Conservation (phyloP, 257 asterid species). For the Gentiana straminea region DNA sequence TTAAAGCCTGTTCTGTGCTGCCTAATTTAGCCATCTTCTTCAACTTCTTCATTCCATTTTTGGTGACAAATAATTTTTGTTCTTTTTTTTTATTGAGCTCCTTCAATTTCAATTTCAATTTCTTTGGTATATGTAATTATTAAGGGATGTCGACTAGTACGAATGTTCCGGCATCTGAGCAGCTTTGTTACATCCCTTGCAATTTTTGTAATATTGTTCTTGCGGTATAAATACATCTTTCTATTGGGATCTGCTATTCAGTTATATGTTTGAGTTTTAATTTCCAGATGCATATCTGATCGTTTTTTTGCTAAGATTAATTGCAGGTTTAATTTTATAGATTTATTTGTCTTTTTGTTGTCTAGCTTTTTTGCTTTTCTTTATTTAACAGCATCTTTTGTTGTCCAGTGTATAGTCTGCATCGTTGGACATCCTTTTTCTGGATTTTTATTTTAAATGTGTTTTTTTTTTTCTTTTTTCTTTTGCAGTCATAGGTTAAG, state of each 20-base stretch:
- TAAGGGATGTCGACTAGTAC: constrained; percentile 28
- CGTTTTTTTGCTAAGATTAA: constrained; percentile 5
- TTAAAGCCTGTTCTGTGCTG: not conserved
- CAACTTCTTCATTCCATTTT: not conserved
- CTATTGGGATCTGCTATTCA: constrained; percentile 28
- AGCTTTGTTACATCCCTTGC: constrained; percentile 88
- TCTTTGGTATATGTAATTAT: not conserved
- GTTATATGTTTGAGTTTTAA: not conserved
- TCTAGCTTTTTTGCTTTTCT: constrained; percentile 14
- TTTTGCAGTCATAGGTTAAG: constrained; percentile 41
- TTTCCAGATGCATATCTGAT: constrained; percentile 4
- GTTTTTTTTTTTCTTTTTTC: constrained; percentile 15
- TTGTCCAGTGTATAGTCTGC: constrained; percentile 45
- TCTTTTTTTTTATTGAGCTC: not conserved
- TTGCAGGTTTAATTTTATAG: constrained; percentile 6
- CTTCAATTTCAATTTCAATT: not conserved
- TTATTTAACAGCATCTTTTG: not conserved
- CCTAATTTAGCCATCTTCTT: not conserved
- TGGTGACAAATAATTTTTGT: too few species aligned
- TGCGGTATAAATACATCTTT: constrained; percentile 41
- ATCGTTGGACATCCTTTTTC: constrained; percentile 33
- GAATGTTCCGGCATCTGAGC: constrained; percentile 46
- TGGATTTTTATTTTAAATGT: too few species aligned
- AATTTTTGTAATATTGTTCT: constrained; percentile 84
- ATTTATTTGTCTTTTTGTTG: constrained; percentile 6